Base-by-base conservation (phyloP, 2,329 filamentous ascomycete species). In the Paecilomyces sp. region DNA sequence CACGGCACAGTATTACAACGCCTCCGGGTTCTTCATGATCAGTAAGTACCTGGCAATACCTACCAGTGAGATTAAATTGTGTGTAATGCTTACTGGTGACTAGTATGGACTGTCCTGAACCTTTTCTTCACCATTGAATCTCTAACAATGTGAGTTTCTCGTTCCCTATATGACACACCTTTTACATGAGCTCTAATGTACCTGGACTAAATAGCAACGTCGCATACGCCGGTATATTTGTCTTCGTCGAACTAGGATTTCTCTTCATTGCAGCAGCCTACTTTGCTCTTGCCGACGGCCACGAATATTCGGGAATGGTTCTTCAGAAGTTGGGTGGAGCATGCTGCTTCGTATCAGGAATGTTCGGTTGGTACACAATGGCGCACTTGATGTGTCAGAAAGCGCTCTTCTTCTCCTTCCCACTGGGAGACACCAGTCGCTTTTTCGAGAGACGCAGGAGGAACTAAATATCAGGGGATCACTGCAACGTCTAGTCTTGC, bases 211-310 rank as follows among this genome's bases (percentile, higher is more conserved):
- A 41, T 18, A 73, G 65, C 54, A 81, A 81, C 51, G 60, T 81
- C 7, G 78, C 80, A 3, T 80, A 80, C 57, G 79, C 80, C 55
- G 68, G 67, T 1, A 79, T 81, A n/a, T 81, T 80, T 66, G 72
- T 78, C 59, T 76, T 77, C 1, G 76, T 81, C 0, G 75, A 81
- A 53, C 59, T 80, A 6, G 74, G 75, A 3, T 81, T 81, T 60
- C 66, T 75, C 3, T 67, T 77, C 2, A 71, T 81, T 7, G 72
- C 77, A 2, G 75, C 75, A 1, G 75, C 71, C 18, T 81, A 81
- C 64, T 81, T 81, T 61, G 74, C 78, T 0, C 65, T 65, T 2
- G 79, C 79, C 1, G 79, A 81, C 63, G 78, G 77, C 1, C 64
- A 79, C 11, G 30, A 58, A 1, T 66, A 63, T 2, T 64, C 72